Evolutionary conservation across 1,284 basidiomycete species (phyloP).

Genomic region (Puccinia brachypodii): DNA sequence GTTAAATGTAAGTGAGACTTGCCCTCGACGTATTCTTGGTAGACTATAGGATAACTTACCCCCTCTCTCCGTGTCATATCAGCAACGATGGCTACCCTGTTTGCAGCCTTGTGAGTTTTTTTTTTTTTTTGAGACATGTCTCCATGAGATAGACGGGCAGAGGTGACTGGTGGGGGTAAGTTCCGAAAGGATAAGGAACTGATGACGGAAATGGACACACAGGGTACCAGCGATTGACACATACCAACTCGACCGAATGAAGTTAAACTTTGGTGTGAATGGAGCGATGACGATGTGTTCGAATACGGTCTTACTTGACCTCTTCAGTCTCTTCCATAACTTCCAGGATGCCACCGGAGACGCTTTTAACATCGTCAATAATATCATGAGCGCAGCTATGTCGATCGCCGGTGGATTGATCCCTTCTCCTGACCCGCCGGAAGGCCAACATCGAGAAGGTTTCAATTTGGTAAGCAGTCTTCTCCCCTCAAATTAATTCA

Average conservation of each 20-base stretch:
- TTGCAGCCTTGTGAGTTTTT: constrained; percentile 40
- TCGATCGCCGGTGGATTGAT: constrained; percentile 32
- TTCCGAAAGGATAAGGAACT: not conserved
- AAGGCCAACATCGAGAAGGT: constrained; percentile 31
- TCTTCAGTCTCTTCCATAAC: constrained; percentile 35
- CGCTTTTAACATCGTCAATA: constrained; percentile 42
- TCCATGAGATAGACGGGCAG: not conserved
- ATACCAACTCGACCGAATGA: constrained; percentile 31
- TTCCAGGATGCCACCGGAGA: constrained; percentile 42
- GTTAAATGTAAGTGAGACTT: constrained; percentile 37
- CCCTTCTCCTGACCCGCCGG: constrained; percentile 11
- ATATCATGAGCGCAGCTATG: constrained; percentile 35
- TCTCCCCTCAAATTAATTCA: no score
- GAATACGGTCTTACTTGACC: constrained; percentile 38
- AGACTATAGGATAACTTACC: no score
- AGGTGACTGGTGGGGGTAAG: not conserved
- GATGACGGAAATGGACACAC: not conserved
- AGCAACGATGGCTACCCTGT: constrained; percentile 45
- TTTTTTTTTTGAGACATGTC: not conserved
- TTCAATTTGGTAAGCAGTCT: constrained; percentile 42
- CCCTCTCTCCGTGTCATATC: not conserved
- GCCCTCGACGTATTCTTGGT: no score
- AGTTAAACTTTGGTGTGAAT: constrained; percentile 37
- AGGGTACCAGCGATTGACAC: constrained; percentile 38
- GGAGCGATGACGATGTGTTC: constrained; percentile 47